Percentiles rank a stretch among this genome's conserved stretches.
Evolutionary conservation across 2,329 filamentous ascomycete genomes (phyloP).

Genomic region (Acarospora socialis): DNA sequence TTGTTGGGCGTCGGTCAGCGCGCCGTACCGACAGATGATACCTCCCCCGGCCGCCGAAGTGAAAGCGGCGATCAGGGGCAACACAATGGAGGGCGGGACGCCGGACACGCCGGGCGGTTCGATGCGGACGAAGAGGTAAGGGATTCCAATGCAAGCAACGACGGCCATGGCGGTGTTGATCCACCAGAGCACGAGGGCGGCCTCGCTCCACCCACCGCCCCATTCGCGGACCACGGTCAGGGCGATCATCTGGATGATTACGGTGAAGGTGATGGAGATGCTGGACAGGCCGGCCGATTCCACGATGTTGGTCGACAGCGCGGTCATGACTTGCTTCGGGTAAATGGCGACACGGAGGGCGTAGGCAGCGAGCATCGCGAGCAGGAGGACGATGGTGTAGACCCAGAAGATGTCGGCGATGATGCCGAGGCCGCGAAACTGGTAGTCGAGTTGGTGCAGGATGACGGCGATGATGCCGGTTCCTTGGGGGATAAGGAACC

Average conservation of each 20-base stretch:
- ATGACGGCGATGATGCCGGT: slow-evolving; percentile 24
- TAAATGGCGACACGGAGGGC: slow-evolving; percentile 21
- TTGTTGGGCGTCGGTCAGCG: slow-evolving; percentile 18
- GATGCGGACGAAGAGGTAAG: slow-evolving; percentile 22
- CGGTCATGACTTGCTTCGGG: slow-evolving; percentile 18
- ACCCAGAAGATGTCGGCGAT: slow-evolving; percentile 27
- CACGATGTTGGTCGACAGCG: slow-evolving; percentile 19
- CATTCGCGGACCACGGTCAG: slow-evolving; percentile 32
- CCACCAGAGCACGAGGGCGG: slow-evolving; percentile 30
- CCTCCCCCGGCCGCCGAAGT: slow-evolving; percentile 27
- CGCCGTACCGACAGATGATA: slow-evolving; percentile 21
- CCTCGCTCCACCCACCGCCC: slow-evolving; percentile 17
- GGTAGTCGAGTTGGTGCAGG: slow-evolving; percentile 26
- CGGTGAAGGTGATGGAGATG: slow-evolving; percentile 24
- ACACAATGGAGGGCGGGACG: slow-evolving; percentile 9
- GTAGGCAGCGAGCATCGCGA: slow-evolving; percentile 20
- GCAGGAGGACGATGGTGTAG: slow-evolving; percentile 23
- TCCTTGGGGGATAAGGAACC: slow-evolving; percentile 28
- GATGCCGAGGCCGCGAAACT: slow-evolving; percentile 25
- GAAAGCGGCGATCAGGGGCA: slow-evolving; percentile 27
- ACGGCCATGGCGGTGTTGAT: slow-evolving; percentile 22
- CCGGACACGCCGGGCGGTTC: slow-evolving; percentile 12
- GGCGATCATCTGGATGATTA: slow-evolving; percentile 38
- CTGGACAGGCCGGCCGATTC: slow-evolving; percentile 27
- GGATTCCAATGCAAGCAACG: slow-evolving; percentile 21